A percentile compares a stretch with the other conserved stretches of the same genome.
These are phyloP conservation scores for Debaryomycetaceae sp. DNA, from an alignment of 1,139 yeast genomes.

Conservation along the genomic window DNA sequence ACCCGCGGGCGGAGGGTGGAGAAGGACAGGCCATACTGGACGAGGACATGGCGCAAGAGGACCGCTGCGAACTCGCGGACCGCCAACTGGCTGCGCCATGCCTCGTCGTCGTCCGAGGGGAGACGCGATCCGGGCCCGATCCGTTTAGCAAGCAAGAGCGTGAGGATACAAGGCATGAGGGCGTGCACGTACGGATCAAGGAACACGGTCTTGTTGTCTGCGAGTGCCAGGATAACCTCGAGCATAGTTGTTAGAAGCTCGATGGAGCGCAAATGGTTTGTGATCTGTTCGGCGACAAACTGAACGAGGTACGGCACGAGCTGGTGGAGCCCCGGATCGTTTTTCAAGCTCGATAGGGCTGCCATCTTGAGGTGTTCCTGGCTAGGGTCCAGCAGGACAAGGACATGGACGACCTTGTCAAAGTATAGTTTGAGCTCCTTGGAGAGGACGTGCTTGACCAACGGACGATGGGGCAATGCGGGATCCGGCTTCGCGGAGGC, in stretches of 20 bases:
- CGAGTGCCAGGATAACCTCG: constrained; percentile 76
- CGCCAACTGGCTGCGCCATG: constrained; percentile 38
- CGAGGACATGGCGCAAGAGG: constrained; percentile 64
- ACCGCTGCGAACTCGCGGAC: constrained; percentile 86
- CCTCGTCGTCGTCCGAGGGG: constrained; percentile 16
- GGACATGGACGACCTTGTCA: constrained; percentile 79
- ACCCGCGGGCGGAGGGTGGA: constrained; percentile 89
- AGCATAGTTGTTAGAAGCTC: constrained; percentile 77
- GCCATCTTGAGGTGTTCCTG: constrained; percentile 59
- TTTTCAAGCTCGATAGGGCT: constrained; percentile 71
- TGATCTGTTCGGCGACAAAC: constrained; percentile 90
- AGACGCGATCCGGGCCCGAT: constrained; percentile 53
- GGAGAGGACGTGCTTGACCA: constrained; percentile 93
- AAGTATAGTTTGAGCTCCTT: constrained; percentile 90
- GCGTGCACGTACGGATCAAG: constrained; percentile 96
- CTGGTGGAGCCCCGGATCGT: constrained; percentile 96
- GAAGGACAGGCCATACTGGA: constrained; percentile 75
- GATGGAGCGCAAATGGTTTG: constrained; percentile 72
- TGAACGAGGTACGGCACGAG: constrained; percentile 93
- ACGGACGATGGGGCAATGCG: constrained; percentile 67
- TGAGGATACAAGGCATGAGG: constrained; percentile 87
- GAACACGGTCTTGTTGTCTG: constrained; percentile 77
- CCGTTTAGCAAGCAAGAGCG: constrained; percentile 78
- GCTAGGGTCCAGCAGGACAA: constrained; percentile 48
- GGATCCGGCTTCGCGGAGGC: constrained; percentile 34